These are phyloP conservation scores for Glebionis coronaria DNA, from an alignment of 129 eudicot genomes.

Conservation along the genomic window DNA sequence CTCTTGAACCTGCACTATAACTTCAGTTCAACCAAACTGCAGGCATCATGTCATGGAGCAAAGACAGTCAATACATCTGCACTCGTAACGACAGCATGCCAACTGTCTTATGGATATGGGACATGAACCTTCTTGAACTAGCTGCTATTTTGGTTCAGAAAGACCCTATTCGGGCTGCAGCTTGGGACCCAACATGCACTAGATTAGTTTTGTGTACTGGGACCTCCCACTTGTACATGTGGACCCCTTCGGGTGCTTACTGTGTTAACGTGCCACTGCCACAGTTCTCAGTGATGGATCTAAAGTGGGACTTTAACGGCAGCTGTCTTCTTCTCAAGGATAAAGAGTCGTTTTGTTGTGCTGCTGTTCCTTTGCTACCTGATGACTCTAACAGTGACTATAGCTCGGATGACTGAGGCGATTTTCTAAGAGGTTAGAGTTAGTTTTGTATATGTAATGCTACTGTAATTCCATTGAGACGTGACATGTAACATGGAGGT, in stretches of 20 bases:
- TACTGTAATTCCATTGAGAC: slow-evolving; percentile 10
- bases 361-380: slow-evolving; percentile 59
- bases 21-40: slow-evolving; percentile 22
- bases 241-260: slow-evolving; percentile 96
- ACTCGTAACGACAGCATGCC: slow-evolving; percentile 98
- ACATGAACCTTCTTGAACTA: slow-evolving; percentile 78
- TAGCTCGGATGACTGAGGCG: slow-evolving; percentile 79
- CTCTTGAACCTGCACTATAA: slow-evolving; percentile 5
- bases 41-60: slow-evolving; percentile 97
- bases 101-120: slow-evolving; percentile 92
- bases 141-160: slow-evolving; percentile 89
- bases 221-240: slow-evolving; percentile 84
- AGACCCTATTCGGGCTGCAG: slow-evolving; percentile 87
- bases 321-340: slow-evolving; percentile 83
- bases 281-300: slow-evolving; percentile 60
- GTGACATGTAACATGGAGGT: slow-evolving; percentile 24
- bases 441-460: slow-evolving; percentile 31
- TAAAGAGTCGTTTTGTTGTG: slow-evolving; percentile 90
- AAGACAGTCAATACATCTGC: slow-evolving; percentile 72
- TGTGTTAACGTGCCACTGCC: slow-evolving; percentile 91
- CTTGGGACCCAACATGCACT: slow-evolving; percentile 87
- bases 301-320: slow-evolving; percentile 86
- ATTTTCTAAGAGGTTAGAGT: slow-evolving; percentile 2
- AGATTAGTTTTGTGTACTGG: slow-evolving; percentile 85
- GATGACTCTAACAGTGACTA: slow-evolving; percentile 83